Base-by-base conservation (phyloP, 305 asterid genomes). In the Caryopteris hybrid region DNA sequence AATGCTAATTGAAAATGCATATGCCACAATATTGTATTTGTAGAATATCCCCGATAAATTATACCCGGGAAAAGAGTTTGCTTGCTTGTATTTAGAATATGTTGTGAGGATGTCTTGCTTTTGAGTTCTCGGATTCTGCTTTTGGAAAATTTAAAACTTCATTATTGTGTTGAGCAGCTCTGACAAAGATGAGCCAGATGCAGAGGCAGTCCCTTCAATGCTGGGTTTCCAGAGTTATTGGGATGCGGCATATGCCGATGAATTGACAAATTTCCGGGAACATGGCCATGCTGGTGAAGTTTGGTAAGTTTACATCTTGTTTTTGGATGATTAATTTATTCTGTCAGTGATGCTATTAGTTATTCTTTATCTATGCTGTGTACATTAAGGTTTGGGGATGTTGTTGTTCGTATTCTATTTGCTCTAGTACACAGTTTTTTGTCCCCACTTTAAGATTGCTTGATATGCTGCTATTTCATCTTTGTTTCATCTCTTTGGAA, bases 231-330 rank as follows among this genome's bases (percentile, higher is more conserved):
- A 89, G 84, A 91, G 98, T 80, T 91, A 89, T 62, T 91, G 99
- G 98, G 97, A 91, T 76, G 76, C 98, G 47, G 61, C 96, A 3
- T 94, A 94, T 85, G 93, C 98, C 0, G 97, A 87, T 78, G 99
- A 94, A 75, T 69, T 94, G 83, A 59, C 88, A 2, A 94, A 87
- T 74, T 91, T 91, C 75, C 86, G 89, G 43, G 97, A 89, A 69
- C 98, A 94, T 50, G 99, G 99, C 53, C 98, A 94, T 78, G 73
- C 87, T 76, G 99, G 98, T 69, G 99, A 94, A 88, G 85, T 94
- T 81, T 91, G 99, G 99, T 91, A 81, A 77, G 88, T 43, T 38
- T 54, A 65, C 20, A 46, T 16, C 52, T 47, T 0, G 20, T 43
- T 41, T 46, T 67, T 48, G 14, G 43, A 41, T n/a, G 55, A 8